Conservation (phyloP, 257 asterid genomes). For the Ligustrum vulgare region DNA sequence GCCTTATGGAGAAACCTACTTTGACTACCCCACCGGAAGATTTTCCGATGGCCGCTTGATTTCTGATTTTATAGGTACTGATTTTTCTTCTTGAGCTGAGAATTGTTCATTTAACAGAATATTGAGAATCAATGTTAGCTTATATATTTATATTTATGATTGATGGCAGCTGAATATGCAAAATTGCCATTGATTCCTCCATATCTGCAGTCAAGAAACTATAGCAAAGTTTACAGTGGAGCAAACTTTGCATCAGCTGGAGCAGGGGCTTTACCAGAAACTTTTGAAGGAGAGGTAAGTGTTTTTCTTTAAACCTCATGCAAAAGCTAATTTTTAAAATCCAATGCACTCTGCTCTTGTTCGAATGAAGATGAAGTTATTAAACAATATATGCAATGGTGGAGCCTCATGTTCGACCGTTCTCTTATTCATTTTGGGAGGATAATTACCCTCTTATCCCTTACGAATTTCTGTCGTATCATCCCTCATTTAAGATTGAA, state of each 20-base stretch:
- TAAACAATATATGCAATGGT: too few species aligned
- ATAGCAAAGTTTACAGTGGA: slow-evolving; percentile 32
- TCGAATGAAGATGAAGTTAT: background rate
- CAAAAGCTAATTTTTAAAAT: background rate
- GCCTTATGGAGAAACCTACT: slow-evolving; percentile 66
- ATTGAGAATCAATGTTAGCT: too few species aligned
- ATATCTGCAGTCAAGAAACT: slow-evolving; percentile 40
- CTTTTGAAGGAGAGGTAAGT: slow-evolving; percentile 55
- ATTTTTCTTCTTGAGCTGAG: too few species aligned
- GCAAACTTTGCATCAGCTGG: slow-evolving; percentile 73
- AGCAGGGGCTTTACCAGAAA: slow-evolving; percentile 59
- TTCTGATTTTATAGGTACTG: slow-evolving; percentile 53
- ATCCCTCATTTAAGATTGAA: too few species aligned
- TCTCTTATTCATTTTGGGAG: too few species aligned
- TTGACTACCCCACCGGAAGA: slow-evolving; percentile 62
- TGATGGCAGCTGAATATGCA: slow-evolving; percentile 52
- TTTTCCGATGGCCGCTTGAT: slow-evolving; percentile 79
- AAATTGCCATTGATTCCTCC: slow-evolving; percentile 48
- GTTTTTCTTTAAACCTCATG: slow-evolving; percentile 1
- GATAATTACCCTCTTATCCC: too few species aligned
- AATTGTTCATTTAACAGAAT: too few species aligned
- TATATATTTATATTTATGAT: too few species aligned
- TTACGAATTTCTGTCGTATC: too few species aligned
- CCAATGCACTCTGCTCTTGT: background rate
- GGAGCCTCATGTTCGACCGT: too few species aligned